phyloP scores from a whole-genome alignment of 495 filamentous ascomycete species.

The Neurospora sp. region DNA sequence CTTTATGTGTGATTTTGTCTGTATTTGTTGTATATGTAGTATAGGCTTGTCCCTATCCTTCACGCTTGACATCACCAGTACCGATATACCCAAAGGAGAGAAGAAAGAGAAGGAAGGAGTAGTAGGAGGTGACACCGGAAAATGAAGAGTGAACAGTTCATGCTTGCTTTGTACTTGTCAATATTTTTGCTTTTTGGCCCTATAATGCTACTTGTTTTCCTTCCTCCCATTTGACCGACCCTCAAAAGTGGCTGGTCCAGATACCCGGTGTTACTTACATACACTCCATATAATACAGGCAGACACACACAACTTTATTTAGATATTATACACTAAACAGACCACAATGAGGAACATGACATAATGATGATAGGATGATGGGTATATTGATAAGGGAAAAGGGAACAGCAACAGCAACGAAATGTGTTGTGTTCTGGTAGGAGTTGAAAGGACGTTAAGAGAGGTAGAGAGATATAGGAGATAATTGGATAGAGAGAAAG shows the following conservation, averaged over 20 bases:
- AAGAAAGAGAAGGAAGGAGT: background rate
- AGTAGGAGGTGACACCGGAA: background rate
- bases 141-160: background rate
- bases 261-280: background rate
- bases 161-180: background rate
- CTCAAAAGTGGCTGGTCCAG: background rate
- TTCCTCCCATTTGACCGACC: background rate
- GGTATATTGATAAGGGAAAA: background rate
- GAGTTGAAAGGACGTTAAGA: background rate
- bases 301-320: background rate
- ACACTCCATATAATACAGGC: background rate
- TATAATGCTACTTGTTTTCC: background rate
- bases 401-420: no score
- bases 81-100: background rate
- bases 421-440: background rate
- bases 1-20: background rate
- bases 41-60: background rate
- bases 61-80: background rate
- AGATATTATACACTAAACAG: background rate
- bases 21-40: background rate
- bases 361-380: background rate
- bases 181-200: background rate
- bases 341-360: background rate
- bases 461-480: background rate
- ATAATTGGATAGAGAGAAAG: background rate